Base-by-base conservation (phyloP, 192 early-diverging fungal genomes). In the Entomortierella chlamydospora region DNA sequence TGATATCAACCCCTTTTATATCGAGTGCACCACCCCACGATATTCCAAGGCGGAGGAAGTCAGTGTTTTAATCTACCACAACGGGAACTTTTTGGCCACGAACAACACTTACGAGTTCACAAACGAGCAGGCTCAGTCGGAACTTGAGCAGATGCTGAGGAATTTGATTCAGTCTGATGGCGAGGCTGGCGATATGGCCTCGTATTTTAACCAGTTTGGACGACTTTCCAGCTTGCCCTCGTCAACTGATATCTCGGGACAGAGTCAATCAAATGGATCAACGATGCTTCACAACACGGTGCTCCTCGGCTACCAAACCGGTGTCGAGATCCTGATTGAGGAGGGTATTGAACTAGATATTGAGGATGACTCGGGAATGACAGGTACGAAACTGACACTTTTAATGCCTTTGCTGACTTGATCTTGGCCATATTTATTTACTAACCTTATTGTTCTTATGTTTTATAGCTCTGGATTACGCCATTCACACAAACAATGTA, bases 201-300 rank as follows among this genome's bases (percentile, higher is more conserved):
- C 68, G 0, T 79, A 79, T 31, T 62, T 70, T n/a, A 61, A 37
- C 49, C 39, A 70, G 52, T 26, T 79, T 15, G 76, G 56, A 25
- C 55, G 68, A 11, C 50, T 79, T 41, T 17, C 67, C 9, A 57
- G 52, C 22, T 34, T 79, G 50, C 76, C 76, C 4, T 70, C 76
- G 9, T 70, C 76, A 1, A 56, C 63, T 1, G 76, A 79, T 22
- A 79, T 79, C 25, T 79, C 76, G 1, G 63, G 76, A 0, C 76
- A 79, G 52, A 66, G 61, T 30, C 76, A 79, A 29, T 51, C 31
- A 26, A 79, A 79, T 33, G 76, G 76, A 26, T 79, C 76, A 23
- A 79, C 76, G 7, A 70, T 79, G 76, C 63, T 79, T 1, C 76
- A 79, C 63, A 79, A 79, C 52, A 65, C 76, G n/a, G 67, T 70